These are phyloP conservation scores for Pharus latifolius DNA, from an alignment of 176 grass and related monocot species.

Conservation along the genomic window DNA sequence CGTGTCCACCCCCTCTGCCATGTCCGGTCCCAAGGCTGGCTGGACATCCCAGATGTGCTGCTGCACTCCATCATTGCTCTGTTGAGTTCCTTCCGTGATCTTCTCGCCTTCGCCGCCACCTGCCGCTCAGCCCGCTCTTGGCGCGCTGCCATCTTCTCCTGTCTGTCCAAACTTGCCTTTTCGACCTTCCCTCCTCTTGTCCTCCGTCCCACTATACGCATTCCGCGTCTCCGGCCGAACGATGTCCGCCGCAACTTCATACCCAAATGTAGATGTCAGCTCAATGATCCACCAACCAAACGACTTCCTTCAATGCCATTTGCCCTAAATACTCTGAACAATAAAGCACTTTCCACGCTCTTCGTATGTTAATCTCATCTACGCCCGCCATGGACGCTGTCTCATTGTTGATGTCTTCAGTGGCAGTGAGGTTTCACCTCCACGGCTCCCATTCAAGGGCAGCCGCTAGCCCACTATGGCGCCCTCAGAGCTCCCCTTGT, in stretches of 20 bases:
- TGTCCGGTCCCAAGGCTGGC: too few relatives aligned
- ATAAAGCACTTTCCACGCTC: slow-evolving; percentile 1
- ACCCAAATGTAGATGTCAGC: neutral
- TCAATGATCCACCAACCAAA: slow-evolving; percentile 5
- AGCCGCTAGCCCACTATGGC: neutral
- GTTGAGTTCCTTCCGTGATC: too few relatives aligned
- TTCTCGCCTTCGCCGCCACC: slow-evolving; percentile 19
- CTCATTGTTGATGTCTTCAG: slow-evolving; percentile 43
- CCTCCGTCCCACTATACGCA: neutral
- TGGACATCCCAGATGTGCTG: too few relatives aligned
- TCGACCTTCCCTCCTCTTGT: slow-evolving; percentile 19
- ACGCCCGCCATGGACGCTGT: neutral
- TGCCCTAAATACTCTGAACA: neutral
- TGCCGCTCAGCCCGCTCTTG: slow-evolving; percentile 36
- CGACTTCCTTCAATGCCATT: neutral
- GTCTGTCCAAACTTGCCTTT: neutral
- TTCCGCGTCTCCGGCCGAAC: neutral
- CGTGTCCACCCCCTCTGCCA: too few relatives aligned
- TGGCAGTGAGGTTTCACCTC: slow-evolving; percentile 17
- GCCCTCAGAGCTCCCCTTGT: slow-evolving; percentile 34
- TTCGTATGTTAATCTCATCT: slow-evolving; percentile 36
- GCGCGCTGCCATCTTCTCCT: slow-evolving; percentile 7
- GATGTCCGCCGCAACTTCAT: neutral
- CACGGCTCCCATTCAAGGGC: neutral
- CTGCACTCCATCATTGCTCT: too few relatives aligned